phyloP scores from a whole-genome alignment of 1,139 yeast species.

The Hyphopichia khmerensis region DNA sequence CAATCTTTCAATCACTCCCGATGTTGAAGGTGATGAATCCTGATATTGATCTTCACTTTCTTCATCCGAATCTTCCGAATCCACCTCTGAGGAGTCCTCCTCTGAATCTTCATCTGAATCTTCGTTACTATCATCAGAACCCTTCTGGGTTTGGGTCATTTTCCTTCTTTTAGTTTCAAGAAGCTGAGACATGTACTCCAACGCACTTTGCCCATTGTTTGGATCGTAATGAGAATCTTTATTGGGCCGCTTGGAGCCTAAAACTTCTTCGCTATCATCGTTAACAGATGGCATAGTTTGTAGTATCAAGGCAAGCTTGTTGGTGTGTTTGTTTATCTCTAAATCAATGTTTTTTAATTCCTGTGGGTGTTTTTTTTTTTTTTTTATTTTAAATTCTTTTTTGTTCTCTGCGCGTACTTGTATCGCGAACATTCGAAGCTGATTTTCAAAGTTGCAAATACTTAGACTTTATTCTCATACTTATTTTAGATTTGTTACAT shows the following conservation, averaged over 20 bases:
- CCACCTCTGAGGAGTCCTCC: slow-evolving; percentile 2
- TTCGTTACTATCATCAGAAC: slow-evolving; percentile 1
- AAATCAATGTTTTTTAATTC: no score
- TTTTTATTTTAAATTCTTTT: no score
- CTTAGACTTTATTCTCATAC: no score
- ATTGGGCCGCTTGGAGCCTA: not conserved
- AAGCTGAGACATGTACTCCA: slow-evolving; percentile 15
- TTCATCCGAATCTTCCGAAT: slow-evolving; percentile 1
- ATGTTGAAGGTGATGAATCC: slow-evolving; percentile 31
- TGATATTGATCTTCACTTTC: slow-evolving; percentile 5
- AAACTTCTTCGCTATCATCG: not conserved
- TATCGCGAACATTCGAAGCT: no score
- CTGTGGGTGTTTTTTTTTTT: no score
- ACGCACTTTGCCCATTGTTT: slow-evolving; percentile 9
- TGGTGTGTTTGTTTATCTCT: no score
- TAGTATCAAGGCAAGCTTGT: not conserved
- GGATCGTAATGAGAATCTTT: not conserved
- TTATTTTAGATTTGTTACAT: no score
- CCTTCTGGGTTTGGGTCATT: slow-evolving; percentile 7
- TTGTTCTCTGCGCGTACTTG: no score
- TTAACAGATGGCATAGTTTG: not conserved
- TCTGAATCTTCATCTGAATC: slow-evolving; percentile 5
- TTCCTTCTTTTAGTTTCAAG: slow-evolving; percentile 12
- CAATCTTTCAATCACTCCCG: slow-evolving; percentile 59
- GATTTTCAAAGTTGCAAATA: no score